These are phyloP conservation scores for Cryptococcus amylolentus DNA, from an alignment of 1,284 basidiomycete species.

Conservation along the genomic window DNA sequence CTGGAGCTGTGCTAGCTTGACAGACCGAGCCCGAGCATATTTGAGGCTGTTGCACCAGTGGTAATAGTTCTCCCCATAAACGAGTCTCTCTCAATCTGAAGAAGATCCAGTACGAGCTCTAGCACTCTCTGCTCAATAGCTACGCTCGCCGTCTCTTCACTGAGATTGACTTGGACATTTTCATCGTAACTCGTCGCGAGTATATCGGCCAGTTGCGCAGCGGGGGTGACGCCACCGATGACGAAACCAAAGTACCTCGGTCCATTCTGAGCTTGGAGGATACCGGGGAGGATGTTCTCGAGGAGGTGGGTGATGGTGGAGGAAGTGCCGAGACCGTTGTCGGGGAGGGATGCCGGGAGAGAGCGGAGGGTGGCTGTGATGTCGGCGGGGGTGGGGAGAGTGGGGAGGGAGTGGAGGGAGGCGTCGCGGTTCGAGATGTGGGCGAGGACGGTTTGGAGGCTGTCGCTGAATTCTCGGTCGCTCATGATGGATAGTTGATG, in stretches of 20 bases:
- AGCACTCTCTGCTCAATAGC: conserved; percentile 51
- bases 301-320: background rate
- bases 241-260: conserved; percentile 55
- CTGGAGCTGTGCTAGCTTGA: background rate
- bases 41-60: conserved; percentile 55
- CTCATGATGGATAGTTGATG: too few species aligned
- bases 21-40: conserved; percentile 52
- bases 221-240: conserved; percentile 51
- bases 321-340: background rate
- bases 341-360: background rate
- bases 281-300: conserved; percentile 30
- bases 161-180: conserved; percentile 53
- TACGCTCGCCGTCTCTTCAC: conserved; percentile 48
- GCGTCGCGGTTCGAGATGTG: too few species aligned
- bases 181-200: conserved; percentile 49
- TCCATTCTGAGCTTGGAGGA: conserved; percentile 50
- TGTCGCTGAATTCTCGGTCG: too few species aligned
- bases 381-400: background rate
- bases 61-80: conserved; percentile 53
- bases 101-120: conserved; percentile 51
- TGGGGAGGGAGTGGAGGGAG: background rate
- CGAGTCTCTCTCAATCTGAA: conserved; percentile 38
- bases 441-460: too few species aligned
- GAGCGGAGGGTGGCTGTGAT: background rate
- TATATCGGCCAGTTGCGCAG: conserved; percentile 51